Evolutionary conservation across 2,329 filamentous ascomycete species (phyloP).

Genomic region (Pestalotiopsis sp.): DNA sequence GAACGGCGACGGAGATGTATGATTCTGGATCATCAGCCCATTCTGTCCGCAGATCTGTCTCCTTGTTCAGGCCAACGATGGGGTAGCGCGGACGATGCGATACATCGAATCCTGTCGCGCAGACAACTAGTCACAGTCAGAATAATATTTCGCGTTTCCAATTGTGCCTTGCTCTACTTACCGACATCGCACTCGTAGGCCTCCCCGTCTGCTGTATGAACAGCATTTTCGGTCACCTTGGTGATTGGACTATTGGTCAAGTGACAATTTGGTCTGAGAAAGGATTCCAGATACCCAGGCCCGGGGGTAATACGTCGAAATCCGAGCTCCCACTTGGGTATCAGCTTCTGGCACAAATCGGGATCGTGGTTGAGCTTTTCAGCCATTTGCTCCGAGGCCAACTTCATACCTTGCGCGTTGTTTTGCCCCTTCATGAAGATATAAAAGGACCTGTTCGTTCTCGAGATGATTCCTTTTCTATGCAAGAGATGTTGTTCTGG

Average conservation of each 20-base stretch:
- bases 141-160: background rate
- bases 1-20: conserved; percentile 31
- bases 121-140: background rate
- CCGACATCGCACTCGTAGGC: conserved; percentile 18
- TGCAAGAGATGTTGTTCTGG: conserved; percentile 54
- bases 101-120: conserved; percentile 12
- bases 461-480: conserved; percentile 37
- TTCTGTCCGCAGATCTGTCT: conserved; percentile 48
- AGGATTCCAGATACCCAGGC: conserved; percentile 23
- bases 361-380: conserved; percentile 40
- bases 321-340: conserved; percentile 23
- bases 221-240: conserved; percentile 13
- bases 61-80: conserved; percentile 46
- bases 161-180: conserved; percentile 5
- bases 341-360: conserved; percentile 36
- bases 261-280: conserved; percentile 19
- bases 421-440: conserved; percentile 30
- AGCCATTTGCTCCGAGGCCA: conserved; percentile 43
- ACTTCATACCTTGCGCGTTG: conserved; percentile 43
- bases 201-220: conserved; percentile 16
- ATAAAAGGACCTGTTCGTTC: conserved; percentile 38
- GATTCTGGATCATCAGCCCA: conserved; percentile 46
- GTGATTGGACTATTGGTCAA: conserved; percentile 21
- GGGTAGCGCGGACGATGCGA: conserved; percentile 32
- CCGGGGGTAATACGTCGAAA: conserved; percentile 23